phyloP scores from a whole-genome alignment of 148 eudicot species.

The Amaranthus hypochondriacus region DNA sequence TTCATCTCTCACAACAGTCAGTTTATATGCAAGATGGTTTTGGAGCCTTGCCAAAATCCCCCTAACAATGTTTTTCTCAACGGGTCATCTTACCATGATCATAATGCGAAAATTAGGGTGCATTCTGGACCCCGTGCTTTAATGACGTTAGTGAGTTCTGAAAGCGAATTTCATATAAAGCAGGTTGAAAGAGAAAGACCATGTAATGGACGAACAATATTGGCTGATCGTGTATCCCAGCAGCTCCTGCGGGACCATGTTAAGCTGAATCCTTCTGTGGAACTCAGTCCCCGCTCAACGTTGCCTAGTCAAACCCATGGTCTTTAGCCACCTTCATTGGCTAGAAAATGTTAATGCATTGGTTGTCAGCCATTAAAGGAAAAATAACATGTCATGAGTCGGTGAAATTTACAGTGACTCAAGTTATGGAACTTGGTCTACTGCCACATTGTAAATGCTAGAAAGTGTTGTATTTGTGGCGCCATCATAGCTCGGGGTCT shows the following conservation, averaged over 20 bases:
- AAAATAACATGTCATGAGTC: neutral
- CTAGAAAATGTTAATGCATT: conserved; percentile 1
- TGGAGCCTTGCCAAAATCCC: conserved; percentile 16
- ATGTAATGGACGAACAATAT: conserved; percentile 31
- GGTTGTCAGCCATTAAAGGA: neutral
- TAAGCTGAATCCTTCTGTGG: conserved; percentile 32
- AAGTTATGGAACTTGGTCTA: neutral
- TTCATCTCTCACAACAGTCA: conserved; percentile 17
- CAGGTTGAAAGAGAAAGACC: conserved; percentile 2
- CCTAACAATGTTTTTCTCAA: neutral
- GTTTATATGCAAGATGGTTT: conserved; percentile 22
- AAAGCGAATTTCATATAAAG: conserved; percentile 24
- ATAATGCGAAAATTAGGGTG: too few species aligned
- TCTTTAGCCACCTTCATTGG: conserved; percentile 10
- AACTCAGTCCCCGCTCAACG: conserved; percentile 49
- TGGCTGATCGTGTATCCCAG: conserved; percentile 43
- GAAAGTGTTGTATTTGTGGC: conserved; percentile 6
- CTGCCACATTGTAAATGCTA: neutral
- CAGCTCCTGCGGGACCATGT: conserved; percentile 38
- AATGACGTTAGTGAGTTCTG: conserved; percentile 25
- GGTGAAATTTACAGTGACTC: neutral
- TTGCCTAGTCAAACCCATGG: conserved; percentile 34
- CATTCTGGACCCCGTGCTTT: neutral
- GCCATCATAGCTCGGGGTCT: conserved; percentile 18
- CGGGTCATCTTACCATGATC: neutral